Evolutionary conservation across 345 rosid species (phyloP).

Genomic region (Bruguiera sexangula): DNA sequence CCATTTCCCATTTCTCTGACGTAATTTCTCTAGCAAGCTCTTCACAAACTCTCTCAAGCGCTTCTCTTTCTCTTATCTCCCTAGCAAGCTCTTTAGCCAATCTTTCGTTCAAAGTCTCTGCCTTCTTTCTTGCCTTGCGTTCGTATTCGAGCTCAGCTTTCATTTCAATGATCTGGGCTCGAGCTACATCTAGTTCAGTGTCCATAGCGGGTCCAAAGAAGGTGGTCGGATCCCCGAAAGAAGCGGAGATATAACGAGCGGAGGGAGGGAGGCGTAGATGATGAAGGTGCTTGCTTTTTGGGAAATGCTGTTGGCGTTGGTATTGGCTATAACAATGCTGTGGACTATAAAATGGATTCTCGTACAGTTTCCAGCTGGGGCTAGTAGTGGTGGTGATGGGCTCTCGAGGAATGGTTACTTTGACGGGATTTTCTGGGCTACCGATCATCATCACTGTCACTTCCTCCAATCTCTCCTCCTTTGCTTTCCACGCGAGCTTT

Average conservation of each 20-base stretch:
- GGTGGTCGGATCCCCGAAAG: constrained; percentile 64
- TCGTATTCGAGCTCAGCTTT: constrained; percentile 69
- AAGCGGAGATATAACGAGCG: constrained; percentile 41
- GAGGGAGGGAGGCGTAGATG: constrained; percentile 27
- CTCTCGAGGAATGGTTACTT: constrained; percentile 25
- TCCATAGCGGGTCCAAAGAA: constrained; percentile 53
- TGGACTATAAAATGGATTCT: constrained; percentile 58
- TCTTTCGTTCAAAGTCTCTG: constrained; percentile 55
- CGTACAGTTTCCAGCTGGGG: constrained; percentile 72
- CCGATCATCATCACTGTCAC: constrained; percentile 49
- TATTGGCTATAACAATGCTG: constrained; percentile 9
- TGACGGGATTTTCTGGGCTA: constrained; percentile 31
- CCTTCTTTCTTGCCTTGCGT: constrained; percentile 55
- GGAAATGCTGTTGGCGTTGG: constrained; percentile 23
- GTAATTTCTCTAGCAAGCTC: constrained; percentile 57
- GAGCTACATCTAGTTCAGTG: constrained; percentile 44
- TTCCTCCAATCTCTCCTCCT: constrained; percentile 37
- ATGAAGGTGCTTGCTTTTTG: constrained; percentile 25
- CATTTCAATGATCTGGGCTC: constrained; percentile 56
- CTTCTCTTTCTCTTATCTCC: constrained; percentile 60
- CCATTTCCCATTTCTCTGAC: constrained; percentile 45
- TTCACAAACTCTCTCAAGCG: constrained; percentile 54
- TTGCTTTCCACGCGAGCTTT: constrained; percentile 23
- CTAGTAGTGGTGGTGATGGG: constrained; percentile 40
- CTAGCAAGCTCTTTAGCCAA: constrained; percentile 63